phyloP scores from a whole-genome alignment of 164 flowering plant genomes.

The Euptelea pleiosperma region DNA sequence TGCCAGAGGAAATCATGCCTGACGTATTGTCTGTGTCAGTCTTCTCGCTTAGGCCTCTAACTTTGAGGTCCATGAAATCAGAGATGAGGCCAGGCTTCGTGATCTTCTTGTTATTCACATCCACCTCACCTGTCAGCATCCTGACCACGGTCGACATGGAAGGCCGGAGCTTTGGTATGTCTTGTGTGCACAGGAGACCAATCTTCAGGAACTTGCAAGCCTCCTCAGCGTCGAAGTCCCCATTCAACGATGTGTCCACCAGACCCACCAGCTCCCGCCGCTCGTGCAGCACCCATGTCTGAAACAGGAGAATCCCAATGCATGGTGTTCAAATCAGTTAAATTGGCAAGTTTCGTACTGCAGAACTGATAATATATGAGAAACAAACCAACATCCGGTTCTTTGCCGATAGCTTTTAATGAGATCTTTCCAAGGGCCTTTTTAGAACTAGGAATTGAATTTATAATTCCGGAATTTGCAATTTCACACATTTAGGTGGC shows the following conservation, averaged over 20 bases:
- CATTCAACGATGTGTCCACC: conserved; percentile 59
- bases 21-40: conserved; percentile 11
- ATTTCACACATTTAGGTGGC: too few relatives aligned
- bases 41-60: conserved; percentile 24
- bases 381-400: too few relatives aligned
- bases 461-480: too few relatives aligned
- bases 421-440: too few relatives aligned
- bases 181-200: conserved; percentile 91
- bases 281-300: conserved; percentile 81
- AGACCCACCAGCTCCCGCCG: conserved; percentile 47
- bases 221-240: conserved; percentile 69
- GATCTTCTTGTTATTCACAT: conserved; percentile 34
- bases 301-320: conserved; percentile 23
- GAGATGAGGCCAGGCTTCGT: conserved; percentile 79
- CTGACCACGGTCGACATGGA: conserved; percentile 79
- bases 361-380: too few relatives aligned
- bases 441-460: too few relatives aligned
- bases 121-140: conserved; percentile 55
- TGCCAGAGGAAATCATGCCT: conserved; percentile 31
- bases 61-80: conserved; percentile 84
- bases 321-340: neutral
- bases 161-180: conserved; percentile 77
- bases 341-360: conserved; percentile 1
- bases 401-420: too few relatives aligned
- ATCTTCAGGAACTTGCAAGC: conserved; percentile 73